Evolutionary conservation across 2,329 filamentous ascomycete genomes (phyloP), one percentile per base, ranked within the genome.

Genomic region (Exophiala mesophila): DNA sequence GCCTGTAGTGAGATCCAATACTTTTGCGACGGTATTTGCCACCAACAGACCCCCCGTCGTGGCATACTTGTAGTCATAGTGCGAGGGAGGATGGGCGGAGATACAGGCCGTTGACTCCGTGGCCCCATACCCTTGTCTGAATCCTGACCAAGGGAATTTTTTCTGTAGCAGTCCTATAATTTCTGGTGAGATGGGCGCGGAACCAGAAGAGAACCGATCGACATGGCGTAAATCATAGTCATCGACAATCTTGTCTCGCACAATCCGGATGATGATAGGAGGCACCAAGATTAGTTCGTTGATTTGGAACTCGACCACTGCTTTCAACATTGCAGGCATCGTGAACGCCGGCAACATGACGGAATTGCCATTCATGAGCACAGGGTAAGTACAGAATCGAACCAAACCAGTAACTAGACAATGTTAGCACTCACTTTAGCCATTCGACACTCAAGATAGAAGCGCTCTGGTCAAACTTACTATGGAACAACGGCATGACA

Each of bases 81-180:
- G 69, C 1, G 69, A 66, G 0, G 72, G 73, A 4, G 79, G 76
- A 43, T 82, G 78, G 0, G 74, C 69, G 0, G 78, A 79, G 47
- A 84, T 79, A 50, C 77, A 82, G 1, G 68, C 71, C 55, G 77
- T 82, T 1, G 70, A 74, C 58, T 83, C 80, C 0, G 80, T 85
- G 75, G 83, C 82, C n/a, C 80, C 80, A 53, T 82, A 83, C 1
- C 77, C 78, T 55, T 82, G 80, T 49, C 78, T 76, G 58, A 83
- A 80, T 0, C 76, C 77, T 0, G 73, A 78, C 1, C 70, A 62
- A 0, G 78, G 79, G 53, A 81, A 82, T 41, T 71, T 73, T 44
- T 68, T 65, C 43, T 75, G 62, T 10, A 83, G 62, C 17, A 72
- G 65, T 20, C 73, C 68, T 17, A 82, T 67, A 43, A 83, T 73